These are phyloP conservation scores for Tylopilus cervinicoccineus DNA, from an alignment of 768 basidiomycete species.

Conservation along the genomic window DNA sequence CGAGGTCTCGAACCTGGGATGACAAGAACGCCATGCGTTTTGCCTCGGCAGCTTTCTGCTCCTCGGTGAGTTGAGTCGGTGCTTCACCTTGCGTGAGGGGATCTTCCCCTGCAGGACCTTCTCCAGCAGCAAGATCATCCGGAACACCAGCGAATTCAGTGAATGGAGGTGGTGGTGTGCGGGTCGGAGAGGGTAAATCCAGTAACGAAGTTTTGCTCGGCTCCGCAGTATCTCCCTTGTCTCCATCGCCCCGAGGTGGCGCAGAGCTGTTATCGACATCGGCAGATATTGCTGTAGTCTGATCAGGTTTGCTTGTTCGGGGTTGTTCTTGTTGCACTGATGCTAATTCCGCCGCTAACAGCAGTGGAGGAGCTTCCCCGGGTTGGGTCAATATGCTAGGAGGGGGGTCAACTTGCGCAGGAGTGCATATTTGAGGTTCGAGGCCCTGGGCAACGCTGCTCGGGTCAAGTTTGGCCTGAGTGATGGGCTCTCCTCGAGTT, in stretches of 20 bases:
- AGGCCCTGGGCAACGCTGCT: not conserved
- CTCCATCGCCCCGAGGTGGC: not conserved
- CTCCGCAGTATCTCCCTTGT: not conserved
- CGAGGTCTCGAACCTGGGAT: constrained; percentile 14
- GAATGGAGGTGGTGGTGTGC: constrained; percentile 28
- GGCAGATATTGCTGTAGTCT: not conserved
- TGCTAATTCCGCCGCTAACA: not conserved
- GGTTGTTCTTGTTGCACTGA: not conserved
- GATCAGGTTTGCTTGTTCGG: not conserved
- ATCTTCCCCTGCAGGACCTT: constrained; percentile 6
- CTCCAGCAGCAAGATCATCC: constrained; percentile 3
- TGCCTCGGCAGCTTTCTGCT: constrained; percentile 19
- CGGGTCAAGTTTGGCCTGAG: constrained; percentile 6
- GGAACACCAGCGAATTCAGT: constrained; percentile 15
- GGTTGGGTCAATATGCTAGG: constrained; percentile 11
- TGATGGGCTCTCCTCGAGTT: not conserved
- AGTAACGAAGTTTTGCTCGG: constrained; percentile 1
- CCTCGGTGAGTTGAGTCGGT: constrained; percentile 16
- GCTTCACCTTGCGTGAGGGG: constrained; percentile 16
- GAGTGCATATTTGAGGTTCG: constrained; percentile 15
- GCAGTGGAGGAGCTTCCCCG: constrained; percentile 1
- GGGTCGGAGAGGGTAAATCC: constrained; percentile 5
- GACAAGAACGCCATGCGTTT: constrained; percentile 21
- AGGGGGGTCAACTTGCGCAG: constrained; percentile 25
- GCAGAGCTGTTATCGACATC: constrained; percentile 10